These are phyloP conservation scores for Trypanosoma melophagium DNA, from an alignment of 208 protist species.

Conservation along the genomic window DNA sequence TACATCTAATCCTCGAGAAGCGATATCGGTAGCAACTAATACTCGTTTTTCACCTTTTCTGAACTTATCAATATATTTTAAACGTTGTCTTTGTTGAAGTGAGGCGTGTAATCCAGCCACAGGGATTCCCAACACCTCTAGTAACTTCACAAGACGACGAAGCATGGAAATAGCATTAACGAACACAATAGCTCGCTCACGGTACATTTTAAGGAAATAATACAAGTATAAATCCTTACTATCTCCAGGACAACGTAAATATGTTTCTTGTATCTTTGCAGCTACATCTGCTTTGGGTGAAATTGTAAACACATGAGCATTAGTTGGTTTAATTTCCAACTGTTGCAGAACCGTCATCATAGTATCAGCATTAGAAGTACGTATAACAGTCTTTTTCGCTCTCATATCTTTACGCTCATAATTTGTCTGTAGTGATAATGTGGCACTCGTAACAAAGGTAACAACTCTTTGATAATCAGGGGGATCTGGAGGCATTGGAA, in stretches of 20 bases:
- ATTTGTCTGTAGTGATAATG: conserved; percentile 90
- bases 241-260: conserved; percentile 90
- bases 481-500: conserved; percentile 78
- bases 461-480: conserved; percentile 54
- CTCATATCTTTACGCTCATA: conserved; percentile 78
- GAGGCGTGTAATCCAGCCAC: conserved; percentile 92
- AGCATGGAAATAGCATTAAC: conserved; percentile 94
- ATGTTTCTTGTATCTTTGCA: conserved; percentile 85
- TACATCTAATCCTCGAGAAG: conserved; percentile 94
- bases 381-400: conserved; percentile 73
- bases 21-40: conserved; percentile 92
- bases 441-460: conserved; percentile 90
- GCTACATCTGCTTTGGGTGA: conserved; percentile 68
- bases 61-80: conserved; percentile 97
- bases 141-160: conserved; percentile 89
- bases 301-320: conserved; percentile 86
- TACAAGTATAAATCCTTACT: conserved; percentile 96
- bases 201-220: conserved; percentile 91
- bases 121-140: conserved; percentile 86
- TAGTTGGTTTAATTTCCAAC: conserved; percentile 70
- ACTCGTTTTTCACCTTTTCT: conserved; percentile 63
- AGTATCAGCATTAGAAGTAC: conserved; percentile 78
- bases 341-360: conserved; percentile 68
- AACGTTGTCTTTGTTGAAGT: conserved; percentile 97
- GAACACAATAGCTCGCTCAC: conserved; percentile 91